A percentile compares a stretch with the other conserved stretches of the same genome.
phyloP scores from a whole-genome alignment of 495 filamentous ascomycete species.

The Symbiotaphrina buchneri region DNA sequence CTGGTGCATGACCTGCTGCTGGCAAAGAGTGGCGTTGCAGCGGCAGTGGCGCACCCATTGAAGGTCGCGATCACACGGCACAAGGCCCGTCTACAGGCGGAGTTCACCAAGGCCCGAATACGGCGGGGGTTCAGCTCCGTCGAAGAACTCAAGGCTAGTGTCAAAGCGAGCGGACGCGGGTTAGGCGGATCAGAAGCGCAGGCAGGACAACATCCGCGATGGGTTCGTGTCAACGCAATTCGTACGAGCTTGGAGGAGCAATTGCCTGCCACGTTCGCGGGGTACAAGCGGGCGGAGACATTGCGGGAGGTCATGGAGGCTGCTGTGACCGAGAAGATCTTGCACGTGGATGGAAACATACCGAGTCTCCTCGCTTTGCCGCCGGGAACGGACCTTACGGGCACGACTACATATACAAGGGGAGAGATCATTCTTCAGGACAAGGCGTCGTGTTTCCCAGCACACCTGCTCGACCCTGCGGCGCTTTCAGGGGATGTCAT shows the following conservation, averaged over 20 bases:
- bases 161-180: slow-evolving; percentile 20
- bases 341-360: slow-evolving; percentile 47
- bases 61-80: slow-evolving; percentile 52
- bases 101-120: slow-evolving; percentile 60
- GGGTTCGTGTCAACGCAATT: slow-evolving; percentile 73
- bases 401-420: slow-evolving; percentile 41
- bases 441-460: slow-evolving; percentile 91
- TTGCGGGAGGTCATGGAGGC: slow-evolving; percentile 19
- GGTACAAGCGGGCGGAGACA: slow-evolving; percentile 23
- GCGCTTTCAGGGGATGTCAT: slow-evolving; percentile 46
- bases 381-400: slow-evolving; percentile 37
- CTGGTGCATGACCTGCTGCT: slow-evolving; percentile 75
- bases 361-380: slow-evolving; percentile 67
- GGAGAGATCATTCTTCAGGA: slow-evolving; percentile 82
- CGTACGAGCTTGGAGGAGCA: slow-evolving; percentile 46
- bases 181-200: slow-evolving; percentile 8
- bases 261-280: slow-evolving; percentile 40
- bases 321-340: slow-evolving; percentile 12
- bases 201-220: slow-evolving; percentile 37
- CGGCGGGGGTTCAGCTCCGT: slow-evolving; percentile 41
- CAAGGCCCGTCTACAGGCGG: slow-evolving; percentile 56
- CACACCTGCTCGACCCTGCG: slow-evolving; percentile 47
- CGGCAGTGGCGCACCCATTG: slow-evolving; percentile 54
- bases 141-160: slow-evolving; percentile 31
- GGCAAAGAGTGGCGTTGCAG: slow-evolving; percentile 56